Evolutionary conservation across 495 filamentous ascomycete genomes (phyloP).

Genomic region (Xylaria flabelliformis): DNA sequence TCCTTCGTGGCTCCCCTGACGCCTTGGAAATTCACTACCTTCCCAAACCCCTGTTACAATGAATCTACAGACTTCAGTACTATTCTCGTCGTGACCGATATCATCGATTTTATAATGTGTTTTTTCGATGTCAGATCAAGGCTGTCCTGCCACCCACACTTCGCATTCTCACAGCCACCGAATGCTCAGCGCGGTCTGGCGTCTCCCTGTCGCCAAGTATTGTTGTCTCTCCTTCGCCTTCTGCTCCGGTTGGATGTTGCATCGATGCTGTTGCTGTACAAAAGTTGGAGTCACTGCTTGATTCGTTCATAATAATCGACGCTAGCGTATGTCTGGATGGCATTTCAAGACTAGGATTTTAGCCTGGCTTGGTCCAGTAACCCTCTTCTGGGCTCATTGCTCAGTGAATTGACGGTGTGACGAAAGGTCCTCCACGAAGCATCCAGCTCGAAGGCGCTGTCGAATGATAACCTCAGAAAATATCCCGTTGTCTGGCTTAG

Average conservation of each 20-base stretch:
- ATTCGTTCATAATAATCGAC: not conserved
- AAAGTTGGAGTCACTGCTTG: not conserved
- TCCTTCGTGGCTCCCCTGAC: not conserved
- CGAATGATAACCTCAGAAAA: conserved; percentile 25
- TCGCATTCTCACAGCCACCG: no score
- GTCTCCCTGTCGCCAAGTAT: not conserved
- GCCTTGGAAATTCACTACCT: not conserved
- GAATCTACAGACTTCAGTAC: no score
- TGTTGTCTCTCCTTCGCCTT: not conserved
- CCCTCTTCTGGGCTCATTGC: not conserved
- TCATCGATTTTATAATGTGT: not conserved
- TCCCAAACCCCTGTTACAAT: not conserved
- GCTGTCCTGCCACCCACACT: no score
- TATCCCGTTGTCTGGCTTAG: conserved; percentile 17
- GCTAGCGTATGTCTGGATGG: not conserved
- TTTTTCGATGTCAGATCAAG: no score
- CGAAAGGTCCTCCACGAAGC: conserved; percentile 21
- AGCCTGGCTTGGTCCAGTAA: not conserved
- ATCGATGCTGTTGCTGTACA: not conserved
- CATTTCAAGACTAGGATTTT: not conserved
- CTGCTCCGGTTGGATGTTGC: not conserved
- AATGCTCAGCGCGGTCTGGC: not conserved
- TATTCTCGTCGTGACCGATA: no score
- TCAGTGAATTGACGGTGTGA: not conserved
- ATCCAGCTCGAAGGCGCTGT: not conserved